These are phyloP conservation scores for Teunomyces funiuensis DNA, from an alignment of 805 yeast genomes.

Conservation along the genomic window DNA sequence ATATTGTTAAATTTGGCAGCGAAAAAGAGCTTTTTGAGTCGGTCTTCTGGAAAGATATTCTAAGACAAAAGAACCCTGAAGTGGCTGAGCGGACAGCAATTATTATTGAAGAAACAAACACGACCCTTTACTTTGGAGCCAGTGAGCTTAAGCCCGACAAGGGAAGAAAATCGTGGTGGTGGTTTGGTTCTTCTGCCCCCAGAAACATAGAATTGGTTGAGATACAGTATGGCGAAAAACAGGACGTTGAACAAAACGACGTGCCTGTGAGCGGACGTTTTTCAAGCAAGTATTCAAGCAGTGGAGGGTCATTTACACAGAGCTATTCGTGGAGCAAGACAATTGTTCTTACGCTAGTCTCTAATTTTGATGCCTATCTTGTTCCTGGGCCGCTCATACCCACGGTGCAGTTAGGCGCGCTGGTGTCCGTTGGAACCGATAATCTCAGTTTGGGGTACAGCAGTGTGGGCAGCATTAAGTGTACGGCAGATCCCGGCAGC, in stretches of 20 bases:
- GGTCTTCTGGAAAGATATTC: conserved; percentile 11
- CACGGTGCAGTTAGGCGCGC: background rate
- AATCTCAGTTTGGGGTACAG: conserved; percentile 10
- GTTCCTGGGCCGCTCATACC: background rate
- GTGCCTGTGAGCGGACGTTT: conserved; percentile 19
- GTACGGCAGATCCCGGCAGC: conserved; percentile 16
- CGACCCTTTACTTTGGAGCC: conserved; percentile 10
- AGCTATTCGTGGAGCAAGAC: conserved; percentile 9
- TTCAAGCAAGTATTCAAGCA: conserved; percentile 15
- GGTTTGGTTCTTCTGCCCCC: background rate
- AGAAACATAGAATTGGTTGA: conserved; percentile 17
- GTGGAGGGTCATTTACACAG: conserved; percentile 18
- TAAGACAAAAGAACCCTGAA: conserved; percentile 6
- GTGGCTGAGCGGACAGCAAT: conserved; percentile 9
- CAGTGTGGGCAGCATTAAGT: conserved; percentile 16
- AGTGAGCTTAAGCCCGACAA: conserved; percentile 5
- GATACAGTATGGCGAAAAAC: conserved; percentile 17
- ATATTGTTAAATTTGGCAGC: conserved; percentile 5
- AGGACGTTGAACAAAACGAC: conserved; percentile 1
- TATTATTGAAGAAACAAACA: conserved; percentile 9
- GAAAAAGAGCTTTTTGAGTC: conserved; percentile 10
- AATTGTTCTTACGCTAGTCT: background rate
- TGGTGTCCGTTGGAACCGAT: conserved; percentile 10
- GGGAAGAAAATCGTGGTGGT: background rate
- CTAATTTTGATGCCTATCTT: background rate